Base-by-base conservation (phyloP, 169 alveolate species). In the Plasmodium fragile region DNA sequence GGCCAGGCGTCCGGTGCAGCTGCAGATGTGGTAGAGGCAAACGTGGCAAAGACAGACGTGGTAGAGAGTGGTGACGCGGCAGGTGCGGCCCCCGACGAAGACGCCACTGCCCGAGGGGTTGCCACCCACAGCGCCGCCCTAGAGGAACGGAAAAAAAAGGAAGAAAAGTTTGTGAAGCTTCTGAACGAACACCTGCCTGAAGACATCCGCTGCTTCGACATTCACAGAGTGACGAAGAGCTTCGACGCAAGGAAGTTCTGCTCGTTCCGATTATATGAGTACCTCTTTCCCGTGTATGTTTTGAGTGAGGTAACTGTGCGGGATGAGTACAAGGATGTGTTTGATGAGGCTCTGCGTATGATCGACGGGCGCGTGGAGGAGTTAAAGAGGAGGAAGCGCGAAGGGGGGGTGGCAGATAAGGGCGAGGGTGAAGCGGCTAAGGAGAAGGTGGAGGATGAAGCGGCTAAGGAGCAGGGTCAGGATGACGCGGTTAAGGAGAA, bases 161-260 rank as follows among this genome's bases (percentile, higher is more conserved):
- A 94, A 83, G 90, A 77, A n/a, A 71, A 72, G 39, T 92, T 96
- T 69, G 83, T 82, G 22, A 71, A 84, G 18, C 73, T 73, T 22
- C 92, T 96, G 39, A 96, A 96, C 81, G 72, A 41, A 22, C 59
- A 89, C 18, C 82, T 96, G 34, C 97, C 97, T 3, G 81, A 65
- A 45, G 97, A 95, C 80, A 97, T 97, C 5, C 69, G 78, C 22
- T 95, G 97, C 22, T 97, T 95, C 81, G 94, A 92, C 41, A 92
- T 96, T 25, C 78, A 92, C 75, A 90, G 97, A 18, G 98, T 97
- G 43, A 96, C 98, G n/a, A 96, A 95, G 78, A 97, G 98, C 34
- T 97, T 97, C 73, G 97, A 96, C 81, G 98, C 98, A 3, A 87
- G 97, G 94, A 94, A 94, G 36, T 95, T 95, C 89, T 97, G 98